Evolutionary conservation across 345 rosid genomes (phyloP).

Genomic region (Eucalyptus cloeziana): DNA sequence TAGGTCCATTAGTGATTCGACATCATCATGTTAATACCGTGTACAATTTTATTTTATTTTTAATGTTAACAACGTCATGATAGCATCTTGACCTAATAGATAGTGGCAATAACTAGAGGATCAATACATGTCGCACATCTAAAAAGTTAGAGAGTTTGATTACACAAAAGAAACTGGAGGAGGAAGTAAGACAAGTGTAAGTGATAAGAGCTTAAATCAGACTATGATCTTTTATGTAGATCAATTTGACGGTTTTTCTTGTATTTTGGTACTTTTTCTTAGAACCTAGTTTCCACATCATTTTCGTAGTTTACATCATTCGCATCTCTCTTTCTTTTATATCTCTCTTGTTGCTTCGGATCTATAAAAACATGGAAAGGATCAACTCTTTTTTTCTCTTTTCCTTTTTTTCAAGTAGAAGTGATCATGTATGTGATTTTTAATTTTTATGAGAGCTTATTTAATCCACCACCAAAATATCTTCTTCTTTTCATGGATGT

Average conservation of each 20-base stretch:
- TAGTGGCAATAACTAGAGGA: neutral
- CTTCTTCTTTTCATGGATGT: neutral
- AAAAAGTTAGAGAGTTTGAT: neutral
- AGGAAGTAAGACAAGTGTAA: neutral
- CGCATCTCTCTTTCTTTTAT: neutral
- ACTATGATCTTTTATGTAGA: neutral
- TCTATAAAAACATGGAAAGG: neutral
- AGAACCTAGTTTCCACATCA: neutral
- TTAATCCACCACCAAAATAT: neutral
- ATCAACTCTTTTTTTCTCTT: neutral
- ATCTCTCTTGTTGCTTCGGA: neutral
- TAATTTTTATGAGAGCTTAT: neutral
- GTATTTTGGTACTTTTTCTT: neutral
- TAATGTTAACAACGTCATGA: rapidly evolving
- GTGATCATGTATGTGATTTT: neutral
- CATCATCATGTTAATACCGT: neutral
- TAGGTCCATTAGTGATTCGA: neutral
- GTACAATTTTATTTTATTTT: neutral
- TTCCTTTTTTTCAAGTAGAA: neutral
- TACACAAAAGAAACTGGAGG: neutral
- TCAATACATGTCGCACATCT: neutral
- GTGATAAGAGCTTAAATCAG: neutral
- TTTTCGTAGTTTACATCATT: neutral
- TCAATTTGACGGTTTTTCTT: rapidly evolving
- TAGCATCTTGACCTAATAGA: neutral